phyloP scores from a whole-genome alignment of 2,329 filamentous ascomycete genomes.

The Myriosclerotinia curreyana region DNA sequence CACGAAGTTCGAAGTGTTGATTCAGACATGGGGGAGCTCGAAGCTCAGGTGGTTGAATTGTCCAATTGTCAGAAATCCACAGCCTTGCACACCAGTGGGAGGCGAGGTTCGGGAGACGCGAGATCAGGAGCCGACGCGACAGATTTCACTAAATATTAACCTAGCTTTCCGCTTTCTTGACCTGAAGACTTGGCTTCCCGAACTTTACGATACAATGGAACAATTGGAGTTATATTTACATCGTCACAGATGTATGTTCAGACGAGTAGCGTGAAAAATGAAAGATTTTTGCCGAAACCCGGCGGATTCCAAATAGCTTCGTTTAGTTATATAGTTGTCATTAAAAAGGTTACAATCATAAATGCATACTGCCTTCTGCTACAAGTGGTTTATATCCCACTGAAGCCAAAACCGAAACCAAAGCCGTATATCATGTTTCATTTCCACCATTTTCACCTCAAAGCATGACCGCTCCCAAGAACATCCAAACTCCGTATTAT shows the following conservation, averaged over 20 bases:
- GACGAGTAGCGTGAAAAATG: not conserved
- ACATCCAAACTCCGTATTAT: conserved; percentile 19
- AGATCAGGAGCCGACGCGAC: conserved; percentile 20
- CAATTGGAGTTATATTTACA: not conserved
- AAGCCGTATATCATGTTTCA: conserved; percentile 12
- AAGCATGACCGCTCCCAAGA: conserved; percentile 7
- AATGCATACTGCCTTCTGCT: conserved; percentile 3
- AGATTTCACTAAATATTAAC: not conserved
- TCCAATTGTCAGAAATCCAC: not conserved
- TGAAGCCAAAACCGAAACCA: not conserved
- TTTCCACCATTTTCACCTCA: conserved; percentile 15
- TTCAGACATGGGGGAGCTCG: conserved; percentile 5
- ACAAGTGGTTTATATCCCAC: conserved; percentile 1
- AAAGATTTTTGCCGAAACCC: not conserved
- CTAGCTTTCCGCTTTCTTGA: not conserved
- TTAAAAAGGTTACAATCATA: conserved; percentile 18
- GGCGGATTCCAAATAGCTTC: not conserved
- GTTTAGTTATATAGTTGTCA: conserved; percentile 13
- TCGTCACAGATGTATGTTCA: not conserved
- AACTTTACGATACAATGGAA: not conserved
- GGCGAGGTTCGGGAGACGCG: conserved; percentile 15
- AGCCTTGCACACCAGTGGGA: conserved; percentile 13
- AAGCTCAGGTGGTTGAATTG: conserved; percentile 14
- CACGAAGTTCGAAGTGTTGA: not conserved
- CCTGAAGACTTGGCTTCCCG: not conserved